Evolutionary conservation across 345 rosid genomes (phyloP), one percentile per base, ranked within the genome.

Genomic region (Boechera stricta): DNA sequence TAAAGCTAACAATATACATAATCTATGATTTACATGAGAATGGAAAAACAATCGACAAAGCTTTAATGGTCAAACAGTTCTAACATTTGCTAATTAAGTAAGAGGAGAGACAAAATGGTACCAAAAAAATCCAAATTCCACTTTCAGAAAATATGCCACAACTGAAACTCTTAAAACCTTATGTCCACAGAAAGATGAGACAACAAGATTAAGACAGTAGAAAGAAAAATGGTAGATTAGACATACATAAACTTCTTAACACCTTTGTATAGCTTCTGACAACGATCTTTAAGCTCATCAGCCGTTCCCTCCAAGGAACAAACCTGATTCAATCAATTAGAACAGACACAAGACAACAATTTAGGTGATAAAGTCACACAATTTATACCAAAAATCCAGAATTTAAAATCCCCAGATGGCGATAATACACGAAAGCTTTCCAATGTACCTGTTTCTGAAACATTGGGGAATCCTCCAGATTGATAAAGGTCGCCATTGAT

Each of bases 381-480:
- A 56, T 26, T 57, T 26, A 15, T 16, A 47, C 7, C 16, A n/a
- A 26, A 57, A 6, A 48, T 12, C 42, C 67, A 28, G 35, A 36
- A 75, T 10, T 39, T 9, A 15, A 29, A n/a, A 26, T 5, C 35
- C 31, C 12, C 24, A 10, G 24, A 61, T 26, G 67, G 74, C 0
- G 29, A 69, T 41, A 1, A 62, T 5, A 1, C 16, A 55, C 4
- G 15, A 18, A 53, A 63, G 36, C 29, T 18, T 28, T 31, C 2
- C 11, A 64, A 66, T 38, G 41, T 63, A 90, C 95, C 86, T 86
- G 90, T 81, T 88, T 90, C 63, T 85, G 85, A 67, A 90, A 90
- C 95, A 90, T 90, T 35, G 92, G 95, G 2, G 95, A 90, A 77
- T 90, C 95, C 18, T 90, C 95, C 16, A 90, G 87, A 72, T 85